Base-by-base conservation (phyloP, 163 green algal genomes). In the Smithsoniella earleae region DNA sequence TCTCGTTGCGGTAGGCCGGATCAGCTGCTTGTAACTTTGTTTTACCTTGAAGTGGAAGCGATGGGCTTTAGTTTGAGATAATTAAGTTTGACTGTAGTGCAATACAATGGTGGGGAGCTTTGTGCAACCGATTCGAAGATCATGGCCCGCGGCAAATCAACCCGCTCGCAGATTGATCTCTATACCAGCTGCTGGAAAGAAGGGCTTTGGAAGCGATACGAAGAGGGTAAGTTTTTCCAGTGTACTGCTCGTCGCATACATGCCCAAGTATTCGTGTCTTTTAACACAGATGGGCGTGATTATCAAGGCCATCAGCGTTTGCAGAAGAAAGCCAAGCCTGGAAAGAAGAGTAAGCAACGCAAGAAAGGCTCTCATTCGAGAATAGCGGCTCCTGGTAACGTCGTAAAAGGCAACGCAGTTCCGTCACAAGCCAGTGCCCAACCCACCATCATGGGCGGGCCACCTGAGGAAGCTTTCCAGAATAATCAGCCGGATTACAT, bases 191-290 rank as follows among this genome's bases (percentile, higher is more conserved):
- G 40, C 40, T 22, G 40, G 40, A 3, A 16, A 37, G 25, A 69
- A 69, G 58, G 58, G 58, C 58, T 69, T 69, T 13, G 58, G 58
- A 16, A 40, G 6, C 43, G 25, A 8, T 36, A n/a, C 40, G 40
- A 49, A 49, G 40, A 13, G n/a, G n/a, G n/a, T n/a, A n/a, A n/a
- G n/a, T n/a, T n/a, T n/a, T n/a, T n/a, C n/a, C n/a, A n/a, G n/a
- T n/a, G n/a, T n/a, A n/a, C n/a, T n/a, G n/a, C n/a, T n/a, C n/a
- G n/a, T n/a, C 13, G 40, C 40, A 10, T 49, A 49, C 40, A 49
- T 49, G 13, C 40, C 10, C 40, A 49, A 13, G 40, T 49, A 22
- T 49, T 49, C 40, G 40, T 49, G 40, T 49, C 10, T 49, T 49
- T 49, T 10, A 22, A 13, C 40, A 49, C 40, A 49, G 40, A 22